Evolutionary conservation across 1,284 basidiomycete species (phyloP).

Genomic region (Phellopilus nigrolimitatus): DNA sequence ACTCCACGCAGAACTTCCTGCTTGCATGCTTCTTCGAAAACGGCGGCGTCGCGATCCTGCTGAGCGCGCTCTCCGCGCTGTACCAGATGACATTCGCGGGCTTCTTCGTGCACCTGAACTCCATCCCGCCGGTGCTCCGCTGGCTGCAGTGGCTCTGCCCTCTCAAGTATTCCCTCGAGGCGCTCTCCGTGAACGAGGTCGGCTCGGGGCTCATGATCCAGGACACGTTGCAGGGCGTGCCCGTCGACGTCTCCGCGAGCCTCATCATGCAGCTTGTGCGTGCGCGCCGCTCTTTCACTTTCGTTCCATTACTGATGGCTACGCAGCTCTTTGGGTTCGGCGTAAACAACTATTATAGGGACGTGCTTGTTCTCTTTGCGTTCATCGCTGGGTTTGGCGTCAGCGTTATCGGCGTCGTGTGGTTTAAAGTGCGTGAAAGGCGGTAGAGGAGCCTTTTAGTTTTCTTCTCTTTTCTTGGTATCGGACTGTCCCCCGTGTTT

Average conservation of each 20-base stretch:
- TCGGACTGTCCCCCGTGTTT: no score
- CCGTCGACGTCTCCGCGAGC: slow-evolving; percentile 69
- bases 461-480: not conserved
- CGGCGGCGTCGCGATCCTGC: slow-evolving; percentile 82
- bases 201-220: slow-evolving; percentile 77
- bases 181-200: slow-evolving; percentile 85
- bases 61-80: slow-evolving; percentile 70
- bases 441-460: slow-evolving; percentile 35
- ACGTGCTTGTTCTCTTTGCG: slow-evolving; percentile 80
- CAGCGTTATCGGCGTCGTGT: slow-evolving; percentile 66
- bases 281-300: slow-evolving; percentile 17
- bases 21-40: slow-evolving; percentile 77
- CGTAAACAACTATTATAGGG: slow-evolving; percentile 71
- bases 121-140: slow-evolving; percentile 78
- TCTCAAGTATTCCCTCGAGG: slow-evolving; percentile 75
- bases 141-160: slow-evolving; percentile 83
- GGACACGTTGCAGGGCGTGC: slow-evolving; percentile 77
- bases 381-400: slow-evolving; percentile 76
- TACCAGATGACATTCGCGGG: slow-evolving; percentile 85
- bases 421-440: slow-evolving; percentile 69
- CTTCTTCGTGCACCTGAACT: slow-evolving; percentile 77
- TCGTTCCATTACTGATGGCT: slow-evolving; percentile 21
- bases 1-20: slow-evolving; percentile 75
- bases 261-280: slow-evolving; percentile 79
- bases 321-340: slow-evolving; percentile 80